Evolutionary conservation across 1,284 basidiomycete genomes (phyloP), one percentile per base, ranked within the genome.

Genomic region (Puccinia coronata): DNA sequence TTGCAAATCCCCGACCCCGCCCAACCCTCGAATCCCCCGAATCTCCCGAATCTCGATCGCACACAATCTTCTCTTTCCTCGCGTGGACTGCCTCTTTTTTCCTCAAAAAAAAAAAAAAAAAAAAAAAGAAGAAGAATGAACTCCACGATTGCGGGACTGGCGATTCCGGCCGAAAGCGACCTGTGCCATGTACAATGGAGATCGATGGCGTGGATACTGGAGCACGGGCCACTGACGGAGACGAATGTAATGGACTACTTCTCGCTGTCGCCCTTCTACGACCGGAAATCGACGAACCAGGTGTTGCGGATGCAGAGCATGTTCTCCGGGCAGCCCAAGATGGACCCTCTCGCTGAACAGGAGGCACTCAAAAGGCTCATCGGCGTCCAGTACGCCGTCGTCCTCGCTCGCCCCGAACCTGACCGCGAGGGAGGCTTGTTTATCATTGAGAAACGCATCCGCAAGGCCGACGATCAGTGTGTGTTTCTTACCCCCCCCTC

Each of bases 241-340:
- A 90, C 91, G 82, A 93, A 92, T 84, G 92, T 92, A 59, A 91
- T 94, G 83, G 92, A 94, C 79, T 95, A 94, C 87, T 95, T 95
- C 85, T 88, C 91, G 23, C 90, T 90, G 0, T 93, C 92, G 23
- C 93, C 93, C 90, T 94, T 94, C 87, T 95, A 93, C 86, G 93
- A 95, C 87, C 92, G 93, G 85, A 91, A 92, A 86, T 93, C 92
- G 86, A 94, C 92, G 86, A 95, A 95, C 85, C 92, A 94, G 85
- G 91, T 92, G 39, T 87, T 95, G 65, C 91, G 92, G 84, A 95
- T 95, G 93, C 93, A 95, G 86, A 94, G 83, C 80, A 80, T 82
- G 79, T 84, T 83, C 43, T 82, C 81, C 0, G 57, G 83, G 92
- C 84, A 82, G 90, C 85, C 28, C 18, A 36, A 51, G n/a, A 53